Percentiles rank a stretch among this genome's conserved stretches.
These are phyloP conservation scores for Aristolochia californica DNA, from an alignment of 164 flowering plant genomes.

Conservation along the genomic window DNA sequence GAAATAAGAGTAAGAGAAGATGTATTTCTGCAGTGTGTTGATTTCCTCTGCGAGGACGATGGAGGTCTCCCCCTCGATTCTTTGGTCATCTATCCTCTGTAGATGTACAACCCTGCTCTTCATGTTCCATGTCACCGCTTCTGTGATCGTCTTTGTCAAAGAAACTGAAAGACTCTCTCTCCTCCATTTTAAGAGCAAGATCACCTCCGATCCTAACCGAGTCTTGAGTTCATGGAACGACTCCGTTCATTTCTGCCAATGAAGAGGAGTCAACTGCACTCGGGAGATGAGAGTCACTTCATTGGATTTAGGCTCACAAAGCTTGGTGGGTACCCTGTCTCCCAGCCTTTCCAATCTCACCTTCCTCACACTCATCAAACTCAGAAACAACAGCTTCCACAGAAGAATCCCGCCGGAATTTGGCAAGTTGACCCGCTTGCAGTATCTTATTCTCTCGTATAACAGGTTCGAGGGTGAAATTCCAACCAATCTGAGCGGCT, in stretches of 20 bases:
- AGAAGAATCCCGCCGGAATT: conserved; percentile 26
- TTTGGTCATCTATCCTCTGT: too few relatives aligned
- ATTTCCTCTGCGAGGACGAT: too few relatives aligned
- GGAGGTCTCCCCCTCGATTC: neutral
- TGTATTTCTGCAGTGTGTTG: too few relatives aligned
- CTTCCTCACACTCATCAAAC: conserved; percentile 23
- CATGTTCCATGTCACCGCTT: neutral
- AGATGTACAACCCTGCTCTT: too few relatives aligned
- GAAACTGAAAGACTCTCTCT: conserved; percentile 11
- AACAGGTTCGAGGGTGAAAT: conserved; percentile 25
- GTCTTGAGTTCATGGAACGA: conserved; percentile 15
- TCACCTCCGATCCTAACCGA: conserved; percentile 10
- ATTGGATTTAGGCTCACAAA: conserved; percentile 16
- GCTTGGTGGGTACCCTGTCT: conserved; percentile 21
- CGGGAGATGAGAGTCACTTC: conserved; percentile 14
- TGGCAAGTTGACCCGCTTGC: conserved; percentile 20
- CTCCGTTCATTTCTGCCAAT: conserved; percentile 12
- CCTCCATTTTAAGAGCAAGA: conserved; percentile 9
- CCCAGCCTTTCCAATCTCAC: conserved; percentile 40
- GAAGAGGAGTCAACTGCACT: conserved; percentile 20
- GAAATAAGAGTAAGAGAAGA: too few relatives aligned
- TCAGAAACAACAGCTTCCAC: conserved; percentile 22
- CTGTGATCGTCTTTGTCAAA: neutral
- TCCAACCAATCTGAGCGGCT: conserved; percentile 20
- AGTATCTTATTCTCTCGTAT: conserved; percentile 19